A percentile compares a stretch with the other conserved stretches of the same genome.
Conservation (phyloP, 148 eudicot species). For the Camellia japonica region DNA sequence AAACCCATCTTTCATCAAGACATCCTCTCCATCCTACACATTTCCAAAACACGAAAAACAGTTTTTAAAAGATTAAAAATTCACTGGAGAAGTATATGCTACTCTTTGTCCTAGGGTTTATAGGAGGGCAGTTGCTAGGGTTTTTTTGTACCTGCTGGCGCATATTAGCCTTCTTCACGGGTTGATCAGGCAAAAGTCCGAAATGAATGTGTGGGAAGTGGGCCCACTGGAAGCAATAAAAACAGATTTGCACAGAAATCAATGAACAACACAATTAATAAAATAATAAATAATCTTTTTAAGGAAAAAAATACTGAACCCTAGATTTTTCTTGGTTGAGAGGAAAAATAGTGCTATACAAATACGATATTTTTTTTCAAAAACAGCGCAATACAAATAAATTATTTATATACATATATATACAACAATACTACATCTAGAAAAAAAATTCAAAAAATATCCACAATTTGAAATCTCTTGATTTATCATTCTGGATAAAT, state of each 20-base stretch:
- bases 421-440: too few species aligned
- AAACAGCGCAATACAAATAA: too few species aligned
- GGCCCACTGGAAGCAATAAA: conserved; percentile 70
- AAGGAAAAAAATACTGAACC: too few species aligned
- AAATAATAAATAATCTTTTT: background rate
- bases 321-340: too few species aligned
- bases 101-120: background rate
- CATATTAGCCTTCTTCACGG: conserved; percentile 81
- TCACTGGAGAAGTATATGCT: background rate
- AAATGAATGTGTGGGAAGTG: conserved; percentile 96
- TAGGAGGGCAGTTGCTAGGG: background rate
- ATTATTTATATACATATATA: too few species aligned
- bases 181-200: conserved; percentile 90
- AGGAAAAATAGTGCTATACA: too few species aligned
- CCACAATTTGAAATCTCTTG: too few species aligned
- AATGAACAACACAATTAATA: conserved; percentile 1
- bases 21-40: conserved; percentile 74
- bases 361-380: too few species aligned
- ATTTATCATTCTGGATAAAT: too few species aligned
- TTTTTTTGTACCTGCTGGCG: conserved; percentile 68
- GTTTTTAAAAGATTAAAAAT: background rate
- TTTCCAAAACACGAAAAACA: background rate
- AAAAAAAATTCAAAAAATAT: too few species aligned
- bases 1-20: conserved; percentile 81
- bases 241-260: conserved; percentile 20